These are phyloP conservation scores for Anethum foeniculum DNA, from an alignment of 140 eudicot genomes.

Conservation along the genomic window DNA sequence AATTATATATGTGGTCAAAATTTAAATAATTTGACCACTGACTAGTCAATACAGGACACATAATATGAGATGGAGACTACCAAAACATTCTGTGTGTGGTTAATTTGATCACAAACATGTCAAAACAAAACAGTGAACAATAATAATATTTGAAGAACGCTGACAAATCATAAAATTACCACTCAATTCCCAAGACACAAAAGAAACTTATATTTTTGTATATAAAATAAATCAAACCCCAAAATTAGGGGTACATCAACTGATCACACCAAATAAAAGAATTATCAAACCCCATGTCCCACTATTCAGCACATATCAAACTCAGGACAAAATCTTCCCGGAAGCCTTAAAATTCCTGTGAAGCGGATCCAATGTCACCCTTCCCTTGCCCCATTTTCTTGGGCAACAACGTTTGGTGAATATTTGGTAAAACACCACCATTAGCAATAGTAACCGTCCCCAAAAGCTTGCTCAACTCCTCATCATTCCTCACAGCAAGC, in stretches of 20 bases:
- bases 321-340: background rate
- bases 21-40: too few species aligned
- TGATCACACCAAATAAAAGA: background rate
- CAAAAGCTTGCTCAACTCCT: conserved; percentile 14
- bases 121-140: background rate
- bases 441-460: conserved; percentile 11
- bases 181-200: background rate
- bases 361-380: conserved; percentile 11
- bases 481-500: conserved; percentile 17
- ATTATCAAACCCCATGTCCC: background rate
- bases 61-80: too few species aligned
- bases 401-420: conserved; percentile 8
- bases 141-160: background rate
- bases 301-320: background rate
- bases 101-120: background rate
- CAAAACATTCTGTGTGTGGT: background rate
- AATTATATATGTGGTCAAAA: too few species aligned
- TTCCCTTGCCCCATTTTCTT: conserved; percentile 8
- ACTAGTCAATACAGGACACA: too few species aligned
- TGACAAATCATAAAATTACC: background rate
- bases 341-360: conserved; percentile 10
- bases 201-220: background rate
- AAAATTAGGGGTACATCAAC: background rate
- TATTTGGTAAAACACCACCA: conserved; percentile 9
- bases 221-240: background rate